Evolutionary conservation across 2,329 filamentous ascomycete genomes (phyloP), one percentile per base, ranked within the genome.

Genomic region (Alternaria ventricosa): DNA sequence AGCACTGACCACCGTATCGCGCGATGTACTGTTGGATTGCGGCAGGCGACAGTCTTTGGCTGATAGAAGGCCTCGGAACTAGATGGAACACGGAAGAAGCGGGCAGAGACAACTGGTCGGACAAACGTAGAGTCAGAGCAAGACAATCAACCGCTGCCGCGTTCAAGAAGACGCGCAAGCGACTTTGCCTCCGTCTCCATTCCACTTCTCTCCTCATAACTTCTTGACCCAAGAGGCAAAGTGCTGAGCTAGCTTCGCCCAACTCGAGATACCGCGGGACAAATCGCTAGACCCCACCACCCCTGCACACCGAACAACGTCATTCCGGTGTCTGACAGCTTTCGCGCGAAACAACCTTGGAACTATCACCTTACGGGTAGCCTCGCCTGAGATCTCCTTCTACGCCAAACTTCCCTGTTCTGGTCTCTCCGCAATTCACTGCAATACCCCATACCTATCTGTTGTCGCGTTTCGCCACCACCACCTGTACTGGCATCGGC

Each of bases 241-340:
- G 46, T 43, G 46, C 56, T 44, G 13, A 25, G 30, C 44, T 36
- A 57, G 41, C 53, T 60, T 33, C 56, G 33, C 56, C 53, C 25
- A 49, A 46, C 60, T 50, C n/a, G 30, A 47, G 46, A 51, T 22
- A 45, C 54, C 11, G 63, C 63, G 33, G 65, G 49, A 60, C 62
- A 18, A 61, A 63, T 68, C 56, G 61, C 62, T 70, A 64, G 70
- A 71, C 67, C 70, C 49, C 49, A 53, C 49, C 10, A 53, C 30
- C 49, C 74, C 68, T 68, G 61, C 61, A 66, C 62, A 58, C 45
- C 56, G 56, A 66, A 68, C 64, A 74, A 76, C 73, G 75, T 77
- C 75, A 78, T 74, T 63, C 59, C 43, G 45, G 44, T 41, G 36
- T 44, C 65, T 55, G 54, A 62, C 57, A 66, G 63, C 59, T 69